Evolutionary conservation across 1,284 basidiomycete genomes (phyloP).

Genomic region (Fomitopsis betulina): DNA sequence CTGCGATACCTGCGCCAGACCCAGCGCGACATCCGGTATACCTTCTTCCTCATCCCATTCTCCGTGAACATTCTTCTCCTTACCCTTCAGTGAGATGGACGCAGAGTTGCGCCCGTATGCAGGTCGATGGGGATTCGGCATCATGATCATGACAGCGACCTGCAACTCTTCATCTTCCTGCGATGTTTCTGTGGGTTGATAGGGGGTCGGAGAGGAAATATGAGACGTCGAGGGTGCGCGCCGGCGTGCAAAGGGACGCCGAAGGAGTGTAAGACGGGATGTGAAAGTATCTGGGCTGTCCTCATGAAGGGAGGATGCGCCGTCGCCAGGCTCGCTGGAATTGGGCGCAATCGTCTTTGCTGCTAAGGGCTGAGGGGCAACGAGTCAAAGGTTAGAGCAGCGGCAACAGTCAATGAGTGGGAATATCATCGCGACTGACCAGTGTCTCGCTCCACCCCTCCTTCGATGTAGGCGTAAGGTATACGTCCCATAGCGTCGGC

Average conservation of each 20-base stretch:
- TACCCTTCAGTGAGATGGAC: slow-evolving; percentile 21
- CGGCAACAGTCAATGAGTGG: neutral
- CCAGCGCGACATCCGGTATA: slow-evolving; percentile 44
- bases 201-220: neutral
- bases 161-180: slow-evolving; percentile 30
- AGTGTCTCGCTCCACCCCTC: slow-evolving; percentile 44
- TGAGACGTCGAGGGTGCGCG: slow-evolving; percentile 1
- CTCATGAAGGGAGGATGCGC: neutral
- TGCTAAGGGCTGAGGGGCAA: slow-evolving; percentile 17
- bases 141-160: slow-evolving; percentile 56
- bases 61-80: slow-evolving; percentile 18
- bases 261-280: neutral
- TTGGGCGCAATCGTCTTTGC: slow-evolving; percentile 12
- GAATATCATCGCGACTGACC: slow-evolving; percentile 29
- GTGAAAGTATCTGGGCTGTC: neutral
- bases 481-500: slow-evolving; percentile 51
- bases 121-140: slow-evolving; percentile 44
- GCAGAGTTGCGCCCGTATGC: slow-evolving; percentile 11
- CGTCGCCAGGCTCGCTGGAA: slow-evolving; percentile 9
- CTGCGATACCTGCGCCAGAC: slow-evolving; percentile 34
- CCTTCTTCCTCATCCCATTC: slow-evolving; percentile 28
- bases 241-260: slow-evolving; percentile 7
- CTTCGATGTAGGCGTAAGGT: slow-evolving; percentile 32
- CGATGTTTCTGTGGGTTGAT: slow-evolving; percentile 7
- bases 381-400: neutral